Percentiles rank a stretch among this genome's conserved stretches.
phyloP scores from a whole-genome alignment of 140 eudicot species.

The Stevia rebaudiana region DNA sequence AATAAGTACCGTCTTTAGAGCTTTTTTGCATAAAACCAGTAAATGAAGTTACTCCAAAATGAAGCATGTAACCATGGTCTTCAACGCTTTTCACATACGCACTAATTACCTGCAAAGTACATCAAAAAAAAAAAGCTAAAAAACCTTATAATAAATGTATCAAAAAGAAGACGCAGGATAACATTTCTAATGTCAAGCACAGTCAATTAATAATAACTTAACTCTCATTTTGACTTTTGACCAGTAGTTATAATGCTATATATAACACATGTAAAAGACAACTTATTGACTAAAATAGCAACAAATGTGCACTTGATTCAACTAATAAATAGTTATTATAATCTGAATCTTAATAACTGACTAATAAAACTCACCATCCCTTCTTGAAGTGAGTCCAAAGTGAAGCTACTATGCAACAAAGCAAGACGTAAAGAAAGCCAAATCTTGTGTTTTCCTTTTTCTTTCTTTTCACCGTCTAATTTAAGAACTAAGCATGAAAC shows the following conservation, averaged over 20 bases:
- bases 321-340: neutral
- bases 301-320: neutral
- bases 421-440: slow-evolving; percentile 90
- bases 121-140: slow-evolving; percentile 6
- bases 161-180: neutral
- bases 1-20: slow-evolving; percentile 41
- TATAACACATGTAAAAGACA: neutral
- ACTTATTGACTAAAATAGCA: slow-evolving; percentile 10
- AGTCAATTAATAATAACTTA: neutral
- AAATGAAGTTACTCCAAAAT: slow-evolving; percentile 77
- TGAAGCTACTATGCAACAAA: slow-evolving; percentile 60
- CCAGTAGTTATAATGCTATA: neutral
- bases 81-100: slow-evolving; percentile 91
- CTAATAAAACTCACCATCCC: slow-evolving; percentile 69
- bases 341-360: neutral
- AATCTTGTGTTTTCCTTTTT: slow-evolving; percentile 57
- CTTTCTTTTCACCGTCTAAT: slow-evolving; percentile 75
- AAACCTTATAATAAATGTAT: neutral
- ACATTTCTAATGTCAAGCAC: neutral
- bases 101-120: slow-evolving; percentile 56
- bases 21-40: slow-evolving; percentile 69
- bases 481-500: slow-evolving; percentile 85
- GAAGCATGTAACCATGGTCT: slow-evolving; percentile 94
- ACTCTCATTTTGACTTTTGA: neutral
- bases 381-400: slow-evolving; percentile 78